Percentiles rank a stretch among this genome's conserved stretches.
Evolutionary conservation across 306 rosid species (phyloP).

Genomic region (Lathyrus aphaca): DNA sequence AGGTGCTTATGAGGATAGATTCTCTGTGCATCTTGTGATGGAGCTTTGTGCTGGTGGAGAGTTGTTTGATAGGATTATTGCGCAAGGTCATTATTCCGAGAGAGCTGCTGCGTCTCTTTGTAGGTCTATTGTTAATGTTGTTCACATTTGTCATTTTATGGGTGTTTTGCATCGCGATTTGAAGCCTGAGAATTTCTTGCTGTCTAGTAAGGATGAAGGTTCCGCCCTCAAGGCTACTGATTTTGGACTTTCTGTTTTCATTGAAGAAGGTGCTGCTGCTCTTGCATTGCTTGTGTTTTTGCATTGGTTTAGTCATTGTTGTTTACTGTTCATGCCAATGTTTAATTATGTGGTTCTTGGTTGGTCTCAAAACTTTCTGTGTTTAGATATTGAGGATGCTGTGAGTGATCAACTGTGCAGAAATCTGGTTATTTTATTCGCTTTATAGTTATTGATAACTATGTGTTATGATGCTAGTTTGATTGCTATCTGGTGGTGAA

Average conservation of each 20-base stretch:
- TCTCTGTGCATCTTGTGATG: slow-evolving; percentile 87
- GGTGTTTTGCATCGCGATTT: slow-evolving; percentile 93
- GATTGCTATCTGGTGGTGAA: neutral
- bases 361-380: neutral
- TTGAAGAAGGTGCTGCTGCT: slow-evolving; percentile 68
- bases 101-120: slow-evolving; percentile 74
- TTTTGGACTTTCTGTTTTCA: slow-evolving; percentile 91
- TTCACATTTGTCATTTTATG: slow-evolving; percentile 86
- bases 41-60: slow-evolving; percentile 94
- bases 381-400: slow-evolving; percentile 15
- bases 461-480: neutral
- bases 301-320: slow-evolving; percentile 18
- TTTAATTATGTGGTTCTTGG: slow-evolving; percentile 14
- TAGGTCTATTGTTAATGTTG: slow-evolving; percentile 75
- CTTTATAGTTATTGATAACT: neutral
- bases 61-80: slow-evolving; percentile 84
- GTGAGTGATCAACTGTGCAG: neutral
- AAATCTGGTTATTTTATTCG: neutral
- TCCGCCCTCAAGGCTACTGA: slow-evolving; percentile 87
- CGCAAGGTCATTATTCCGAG: slow-evolving; percentile 83
- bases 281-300: slow-evolving; percentile 18
- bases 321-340: neutral
- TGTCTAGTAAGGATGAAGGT: slow-evolving; percentile 61
- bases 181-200: slow-evolving; percentile 93
- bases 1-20: slow-evolving; percentile 77